Percentiles rank a stretch among this genome's conserved stretches.
Evolutionary conservation across 2,329 filamentous ascomycete species (phyloP).

Genomic region (Cercospora citrullina): DNA sequence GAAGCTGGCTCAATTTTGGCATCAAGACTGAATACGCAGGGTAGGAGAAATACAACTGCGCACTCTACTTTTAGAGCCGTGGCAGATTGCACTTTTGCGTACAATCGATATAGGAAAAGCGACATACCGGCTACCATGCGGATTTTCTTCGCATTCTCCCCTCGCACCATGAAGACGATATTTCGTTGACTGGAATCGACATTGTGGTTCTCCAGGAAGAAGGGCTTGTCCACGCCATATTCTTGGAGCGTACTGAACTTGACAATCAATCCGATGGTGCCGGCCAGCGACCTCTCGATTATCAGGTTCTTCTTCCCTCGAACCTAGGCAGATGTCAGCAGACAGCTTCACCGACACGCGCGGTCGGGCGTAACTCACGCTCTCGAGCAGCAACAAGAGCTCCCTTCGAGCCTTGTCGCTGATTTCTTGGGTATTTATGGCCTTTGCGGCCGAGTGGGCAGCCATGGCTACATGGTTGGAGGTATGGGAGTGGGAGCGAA

Average conservation of each 20-base stretch:
- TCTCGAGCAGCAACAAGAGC: slow-evolving; percentile 85
- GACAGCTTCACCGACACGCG: slow-evolving; percentile 10
- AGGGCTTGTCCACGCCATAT: slow-evolving; percentile 96
- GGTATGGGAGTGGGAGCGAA: background rate
- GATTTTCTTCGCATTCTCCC: slow-evolving; percentile 82
- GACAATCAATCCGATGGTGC: slow-evolving; percentile 84
- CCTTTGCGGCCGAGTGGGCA: slow-evolving; percentile 57
- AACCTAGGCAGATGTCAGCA: slow-evolving; percentile 59
- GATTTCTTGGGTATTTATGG: slow-evolving; percentile 73
- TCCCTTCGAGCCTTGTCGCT: slow-evolving; percentile 83
- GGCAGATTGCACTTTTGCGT: slow-evolving; percentile 16
- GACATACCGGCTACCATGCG: slow-evolving; percentile 79
- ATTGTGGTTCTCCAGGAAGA: slow-evolving; percentile 94
- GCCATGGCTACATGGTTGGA: slow-evolving; percentile 39
- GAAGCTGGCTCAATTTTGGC: slow-evolving; percentile 35
- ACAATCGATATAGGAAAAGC: slow-evolving; percentile 13
- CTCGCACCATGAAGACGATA: slow-evolving; percentile 88
- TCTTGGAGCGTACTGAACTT: slow-evolving; percentile 95
- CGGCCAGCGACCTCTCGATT: slow-evolving; percentile 85
- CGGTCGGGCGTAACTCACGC: slow-evolving; percentile 66
- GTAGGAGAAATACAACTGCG: slow-evolving; percentile 52
- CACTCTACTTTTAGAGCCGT: slow-evolving; percentile 62
- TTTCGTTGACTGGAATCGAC: slow-evolving; percentile 92
- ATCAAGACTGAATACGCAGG: slow-evolving; percentile 53
- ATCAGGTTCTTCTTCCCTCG: slow-evolving; percentile 98